Conservation (phyloP, 2,329 filamentous ascomycete species). For the Phaeosphaeria sp. region DNA sequence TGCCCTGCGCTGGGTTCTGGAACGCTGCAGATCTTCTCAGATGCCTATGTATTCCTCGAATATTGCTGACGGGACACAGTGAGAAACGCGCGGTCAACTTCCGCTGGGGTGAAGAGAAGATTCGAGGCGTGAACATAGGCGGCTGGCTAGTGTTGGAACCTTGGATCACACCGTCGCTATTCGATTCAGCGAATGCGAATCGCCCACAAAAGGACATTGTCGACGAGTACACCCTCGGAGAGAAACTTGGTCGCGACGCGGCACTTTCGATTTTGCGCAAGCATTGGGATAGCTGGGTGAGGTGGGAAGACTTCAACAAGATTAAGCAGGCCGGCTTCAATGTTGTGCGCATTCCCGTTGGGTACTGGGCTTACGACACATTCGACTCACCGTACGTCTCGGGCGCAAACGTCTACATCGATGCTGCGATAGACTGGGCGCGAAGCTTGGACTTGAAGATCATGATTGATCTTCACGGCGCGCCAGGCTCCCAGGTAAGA, state of each 20-base stretch:
- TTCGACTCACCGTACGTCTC: constrained; percentile 58
- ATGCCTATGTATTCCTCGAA: background rate
- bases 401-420: constrained; percentile 61
- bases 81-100: constrained; percentile 51
- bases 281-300: constrained; percentile 61
- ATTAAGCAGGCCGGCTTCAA: constrained; percentile 66
- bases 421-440: constrained; percentile 65
- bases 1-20: background rate
- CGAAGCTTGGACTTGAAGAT: constrained; percentile 60
- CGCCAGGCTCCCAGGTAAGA: constrained; percentile 57
- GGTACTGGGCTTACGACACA: constrained; percentile 66
- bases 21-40: constrained; percentile 6
- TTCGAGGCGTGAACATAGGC: constrained; percentile 60
- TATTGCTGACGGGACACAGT: constrained; percentile 25
- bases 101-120: constrained; percentile 57
- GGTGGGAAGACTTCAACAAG: constrained; percentile 61
- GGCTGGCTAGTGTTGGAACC: constrained; percentile 59
- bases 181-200: constrained; percentile 43
- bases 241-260: constrained; percentile 57
- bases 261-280: constrained; percentile 54
- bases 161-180: constrained; percentile 67
- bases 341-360: constrained; percentile 64
- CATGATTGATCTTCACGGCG: constrained; percentile 66
- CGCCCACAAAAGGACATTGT: constrained; percentile 46
- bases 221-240: constrained; percentile 60